Conservation (phyloP, 345 rosid genomes). For the Barbarea vulgaris region DNA sequence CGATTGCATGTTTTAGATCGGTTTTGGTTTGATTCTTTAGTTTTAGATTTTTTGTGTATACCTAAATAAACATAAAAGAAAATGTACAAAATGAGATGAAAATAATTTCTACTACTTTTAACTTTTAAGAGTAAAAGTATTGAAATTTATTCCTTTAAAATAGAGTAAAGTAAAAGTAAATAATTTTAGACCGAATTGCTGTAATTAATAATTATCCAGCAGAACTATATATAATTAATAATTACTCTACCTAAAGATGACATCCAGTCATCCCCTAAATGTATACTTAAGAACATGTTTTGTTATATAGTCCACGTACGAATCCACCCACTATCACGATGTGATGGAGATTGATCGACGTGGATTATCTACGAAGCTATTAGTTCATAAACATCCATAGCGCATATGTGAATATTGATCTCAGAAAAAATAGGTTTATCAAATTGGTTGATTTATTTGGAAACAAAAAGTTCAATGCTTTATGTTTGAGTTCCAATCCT, state of each 20-base stretch:
- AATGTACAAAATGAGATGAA: neutral
- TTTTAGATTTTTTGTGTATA: no score
- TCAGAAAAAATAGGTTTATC: neutral
- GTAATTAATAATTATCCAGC: neutral
- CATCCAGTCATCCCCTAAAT: neutral
- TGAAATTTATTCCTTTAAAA: neutral
- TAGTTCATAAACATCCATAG: neutral
- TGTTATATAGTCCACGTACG: slow-evolving; percentile 12
- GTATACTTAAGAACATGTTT: neutral
- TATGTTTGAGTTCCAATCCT: neutral
- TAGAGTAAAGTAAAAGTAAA: neutral
- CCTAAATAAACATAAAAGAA: no score
- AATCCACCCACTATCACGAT: neutral
- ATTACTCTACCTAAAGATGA: no score
- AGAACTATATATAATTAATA: neutral
- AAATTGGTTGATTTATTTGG: neutral
- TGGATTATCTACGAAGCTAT: slow-evolving; percentile 10
- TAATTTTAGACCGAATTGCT: neutral
- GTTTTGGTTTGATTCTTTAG: no score
- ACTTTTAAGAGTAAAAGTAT: neutral
- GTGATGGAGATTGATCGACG: slow-evolving; percentile 1
- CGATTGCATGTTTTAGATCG: no score
- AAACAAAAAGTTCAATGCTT: neutral
- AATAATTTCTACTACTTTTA: neutral
- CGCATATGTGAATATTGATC: neutral